phyloP scores from a whole-genome alignment of 1,284 basidiomycete species.

The Puccinia coronata region DNA sequence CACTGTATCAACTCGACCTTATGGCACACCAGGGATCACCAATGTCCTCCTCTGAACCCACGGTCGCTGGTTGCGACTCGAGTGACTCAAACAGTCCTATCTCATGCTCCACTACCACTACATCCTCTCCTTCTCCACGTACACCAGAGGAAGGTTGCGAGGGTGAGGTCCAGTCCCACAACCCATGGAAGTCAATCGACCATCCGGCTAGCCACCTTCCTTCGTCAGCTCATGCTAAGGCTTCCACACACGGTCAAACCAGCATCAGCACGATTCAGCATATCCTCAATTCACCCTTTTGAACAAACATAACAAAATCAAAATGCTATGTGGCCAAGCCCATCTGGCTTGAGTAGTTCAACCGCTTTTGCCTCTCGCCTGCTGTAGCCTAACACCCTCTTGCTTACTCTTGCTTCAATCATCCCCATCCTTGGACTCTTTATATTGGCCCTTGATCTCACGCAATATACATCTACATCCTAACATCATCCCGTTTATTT shows the following conservation, averaged over 20 bases:
- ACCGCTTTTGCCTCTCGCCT: neutral
- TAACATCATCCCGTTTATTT: neutral
- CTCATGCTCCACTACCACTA: constrained; percentile 30
- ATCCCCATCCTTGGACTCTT: constrained; percentile 6
- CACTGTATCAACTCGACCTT: neutral
- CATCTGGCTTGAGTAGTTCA: neutral
- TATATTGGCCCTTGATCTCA: neutral
- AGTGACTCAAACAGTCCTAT: constrained; percentile 31
- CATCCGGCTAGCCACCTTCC: neutral
- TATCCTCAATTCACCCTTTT: constrained; percentile 27
- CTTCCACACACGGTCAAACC: neutral
- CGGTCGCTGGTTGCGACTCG: constrained; percentile 8
- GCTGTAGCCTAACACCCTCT: constrained; percentile 13
- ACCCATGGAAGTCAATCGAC: constrained; percentile 6
- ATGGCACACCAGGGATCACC: neutral
- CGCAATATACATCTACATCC: neutral
- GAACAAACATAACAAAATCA: neutral
- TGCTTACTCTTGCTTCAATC: constrained; percentile 3
- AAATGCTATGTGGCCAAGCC: neutral
- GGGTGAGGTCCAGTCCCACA: neutral
- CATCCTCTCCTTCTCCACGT: constrained; percentile 30
- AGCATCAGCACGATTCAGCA: constrained; percentile 6
- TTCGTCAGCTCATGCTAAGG: neutral
- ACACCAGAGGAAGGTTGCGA: constrained; percentile 34
- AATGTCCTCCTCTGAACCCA: neutral